Conservation (phyloP, 768 basidiomycete species). For the Xerocomellus amylosporus region DNA sequence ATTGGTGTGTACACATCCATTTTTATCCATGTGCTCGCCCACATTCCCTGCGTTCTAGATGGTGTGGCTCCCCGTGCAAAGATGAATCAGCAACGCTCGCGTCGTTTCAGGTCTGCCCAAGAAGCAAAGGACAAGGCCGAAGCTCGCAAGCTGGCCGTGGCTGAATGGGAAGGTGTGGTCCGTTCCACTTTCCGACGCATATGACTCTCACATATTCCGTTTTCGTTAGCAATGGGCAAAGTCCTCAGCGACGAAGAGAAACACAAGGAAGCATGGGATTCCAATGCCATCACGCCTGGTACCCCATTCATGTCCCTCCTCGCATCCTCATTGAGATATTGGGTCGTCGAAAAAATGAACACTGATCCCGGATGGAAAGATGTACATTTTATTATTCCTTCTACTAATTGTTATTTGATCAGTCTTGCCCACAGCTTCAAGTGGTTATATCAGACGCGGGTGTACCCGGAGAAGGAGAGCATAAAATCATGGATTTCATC, state of each 20-base stretch:
- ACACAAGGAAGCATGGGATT: conserved; percentile 89
- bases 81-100: conserved; percentile 99
- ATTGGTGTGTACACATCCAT: conserved; percentile 62
- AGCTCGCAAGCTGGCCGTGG: conserved; percentile 76
- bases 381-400: conserved; percentile 39
- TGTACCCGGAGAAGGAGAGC: conserved; percentile 98
- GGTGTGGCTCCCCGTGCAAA: conserved; percentile 98
- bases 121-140: conserved; percentile 95
- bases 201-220: not conserved
- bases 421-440: conserved; percentile 58
- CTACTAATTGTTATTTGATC: not conserved
- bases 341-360: conserved; percentile 95
- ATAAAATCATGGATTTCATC: conserved; percentile 99
- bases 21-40: not conserved
- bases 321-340: conserved; percentile 85
- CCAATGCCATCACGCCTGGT: conserved; percentile 97
- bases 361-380: conserved; percentile 95
- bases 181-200: not conserved
- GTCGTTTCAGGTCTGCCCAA: conserved; percentile 92
- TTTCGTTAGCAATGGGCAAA: conserved; percentile 86
- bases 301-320: conserved; percentile 98
- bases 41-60: conserved; percentile 46
- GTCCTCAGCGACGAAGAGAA: conserved; percentile 75
- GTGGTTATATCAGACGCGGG: conserved; percentile 96
- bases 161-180: conserved; percentile 76